Evolutionary conservation across 148 eudicot genomes (phyloP).

Genomic region (Selenicereus undatus): DNA sequence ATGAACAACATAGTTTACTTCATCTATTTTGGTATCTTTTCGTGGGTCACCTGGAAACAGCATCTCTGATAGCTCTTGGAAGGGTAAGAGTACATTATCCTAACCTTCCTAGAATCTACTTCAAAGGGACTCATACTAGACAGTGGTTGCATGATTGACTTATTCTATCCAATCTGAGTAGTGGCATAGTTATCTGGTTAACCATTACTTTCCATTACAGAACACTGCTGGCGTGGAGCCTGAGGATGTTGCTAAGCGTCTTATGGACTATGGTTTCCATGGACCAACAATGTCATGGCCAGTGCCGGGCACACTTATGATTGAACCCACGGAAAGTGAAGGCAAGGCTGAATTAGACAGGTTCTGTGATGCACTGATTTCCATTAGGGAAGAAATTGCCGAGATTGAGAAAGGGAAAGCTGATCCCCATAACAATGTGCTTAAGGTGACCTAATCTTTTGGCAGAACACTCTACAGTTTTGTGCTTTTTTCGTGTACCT

Average conservation of each 20-base stretch:
- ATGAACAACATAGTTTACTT: background rate
- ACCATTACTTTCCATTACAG: conserved; percentile 32
- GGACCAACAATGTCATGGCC: conserved; percentile 99
- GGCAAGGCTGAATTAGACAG: conserved; percentile 98
- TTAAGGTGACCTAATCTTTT: conserved; percentile 51
- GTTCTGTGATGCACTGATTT: conserved; percentile 91
- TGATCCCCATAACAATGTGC: conserved; percentile 80
- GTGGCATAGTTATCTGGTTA: background rate
- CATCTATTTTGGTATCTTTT: background rate
- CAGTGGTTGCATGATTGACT: too few species aligned
- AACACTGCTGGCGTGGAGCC: conserved; percentile 93
- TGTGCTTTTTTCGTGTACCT: background rate
- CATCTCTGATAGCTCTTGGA: too few species aligned
- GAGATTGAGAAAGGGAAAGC: conserved; percentile 87
- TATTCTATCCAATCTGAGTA: background rate
- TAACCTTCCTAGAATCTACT: too few species aligned
- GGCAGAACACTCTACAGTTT: background rate
- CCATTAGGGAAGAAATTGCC: conserved; percentile 91
- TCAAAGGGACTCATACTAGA: too few species aligned
- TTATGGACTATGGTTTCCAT: conserved; percentile 97
- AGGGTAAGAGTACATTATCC: too few species aligned
- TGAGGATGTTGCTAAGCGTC: conserved; percentile 97
- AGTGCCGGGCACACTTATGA: conserved; percentile 99
- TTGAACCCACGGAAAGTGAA: conserved; percentile 99
- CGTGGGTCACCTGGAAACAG: background rate